A percentile compares a stretch with the other conserved stretches of the same genome.
phyloP scores from a whole-genome alignment of 2,329 filamentous ascomycete species.

The Aspergillus sp. region DNA sequence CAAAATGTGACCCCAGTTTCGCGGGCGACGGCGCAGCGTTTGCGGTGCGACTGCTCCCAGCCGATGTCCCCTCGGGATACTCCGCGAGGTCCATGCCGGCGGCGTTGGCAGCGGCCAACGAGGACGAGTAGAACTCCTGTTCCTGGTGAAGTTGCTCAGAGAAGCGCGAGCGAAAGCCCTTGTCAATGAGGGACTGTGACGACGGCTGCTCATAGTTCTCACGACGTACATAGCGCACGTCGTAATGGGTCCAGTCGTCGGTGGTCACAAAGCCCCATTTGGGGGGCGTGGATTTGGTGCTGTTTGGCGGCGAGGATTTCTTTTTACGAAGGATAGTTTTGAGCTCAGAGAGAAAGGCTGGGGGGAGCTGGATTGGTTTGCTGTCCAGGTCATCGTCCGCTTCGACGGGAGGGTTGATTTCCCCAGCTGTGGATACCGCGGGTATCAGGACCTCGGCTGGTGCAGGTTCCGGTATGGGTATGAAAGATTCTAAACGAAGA shows the following conservation, averaged over 20 bases:
- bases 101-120: conserved; percentile 4
- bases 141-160: conserved; percentile 27
- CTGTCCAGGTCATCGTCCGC: not conserved
- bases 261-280: conserved; percentile 15
- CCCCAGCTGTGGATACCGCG: not conserved
- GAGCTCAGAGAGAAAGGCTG: conserved; percentile 10
- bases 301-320: conserved; percentile 9
- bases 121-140: conserved; percentile 16
- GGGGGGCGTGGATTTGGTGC: conserved; percentile 6
- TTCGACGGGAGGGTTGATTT: not conserved
- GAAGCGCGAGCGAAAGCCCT: conserved; percentile 37
- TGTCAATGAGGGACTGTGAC: conserved; percentile 30
- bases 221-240: conserved; percentile 13
- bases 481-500: not conserved
- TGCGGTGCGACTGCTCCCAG: not conserved
- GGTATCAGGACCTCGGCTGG: too few relatives aligned
- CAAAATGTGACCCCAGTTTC: not conserved
- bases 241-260: conserved; percentile 10
- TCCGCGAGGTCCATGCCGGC: not conserved
- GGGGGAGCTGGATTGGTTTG: conserved; percentile 8
- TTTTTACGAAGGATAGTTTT: conserved; percentile 1
- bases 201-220: conserved; percentile 19
- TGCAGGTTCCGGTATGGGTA: too few relatives aligned
- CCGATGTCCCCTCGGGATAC: not conserved
- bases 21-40: not conserved